phyloP scores from a whole-genome alignment of 345 rosid species.

The Eucalyptus curtisii region DNA sequence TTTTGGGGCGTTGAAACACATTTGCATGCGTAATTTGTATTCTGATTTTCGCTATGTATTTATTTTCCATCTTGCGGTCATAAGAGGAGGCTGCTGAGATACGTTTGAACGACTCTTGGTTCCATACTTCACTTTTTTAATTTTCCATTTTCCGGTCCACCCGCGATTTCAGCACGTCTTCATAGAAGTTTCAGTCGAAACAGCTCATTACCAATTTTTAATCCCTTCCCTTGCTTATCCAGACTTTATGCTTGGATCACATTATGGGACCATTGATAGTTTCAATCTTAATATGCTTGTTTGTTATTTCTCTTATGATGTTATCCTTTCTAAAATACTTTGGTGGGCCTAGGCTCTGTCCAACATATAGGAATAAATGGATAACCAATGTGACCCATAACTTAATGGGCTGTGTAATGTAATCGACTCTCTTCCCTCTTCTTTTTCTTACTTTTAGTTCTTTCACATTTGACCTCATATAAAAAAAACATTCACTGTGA shows the following conservation, averaged over 20 bases:
- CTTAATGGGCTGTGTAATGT: neutral
- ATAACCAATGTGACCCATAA: neutral
- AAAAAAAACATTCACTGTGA: neutral
- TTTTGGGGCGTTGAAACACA: neutral
- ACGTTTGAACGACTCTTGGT: neutral
- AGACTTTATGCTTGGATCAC: neutral
- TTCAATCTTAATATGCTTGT: neutral
- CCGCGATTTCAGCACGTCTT: neutral
- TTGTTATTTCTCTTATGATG: neutral
- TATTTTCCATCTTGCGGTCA: neutral
- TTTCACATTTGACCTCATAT: neutral
- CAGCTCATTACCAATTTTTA: neutral
- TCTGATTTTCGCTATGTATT: neutral
- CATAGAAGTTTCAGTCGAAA: neutral
- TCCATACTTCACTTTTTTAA: neutral
- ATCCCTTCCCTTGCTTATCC: neutral
- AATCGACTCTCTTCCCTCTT: neutral
- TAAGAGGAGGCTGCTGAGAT: neutral
- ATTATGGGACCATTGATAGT: neutral
- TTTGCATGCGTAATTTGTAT: neutral
- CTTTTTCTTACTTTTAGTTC: neutral
- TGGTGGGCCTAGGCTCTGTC: neutral
- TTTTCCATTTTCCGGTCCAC: neutral
- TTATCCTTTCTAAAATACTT: neutral
- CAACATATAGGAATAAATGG: neutral